These are phyloP conservation scores for Parmelia sp. DNA, from an alignment of 495 filamentous ascomycete genomes.

Conservation along the genomic window DNA sequence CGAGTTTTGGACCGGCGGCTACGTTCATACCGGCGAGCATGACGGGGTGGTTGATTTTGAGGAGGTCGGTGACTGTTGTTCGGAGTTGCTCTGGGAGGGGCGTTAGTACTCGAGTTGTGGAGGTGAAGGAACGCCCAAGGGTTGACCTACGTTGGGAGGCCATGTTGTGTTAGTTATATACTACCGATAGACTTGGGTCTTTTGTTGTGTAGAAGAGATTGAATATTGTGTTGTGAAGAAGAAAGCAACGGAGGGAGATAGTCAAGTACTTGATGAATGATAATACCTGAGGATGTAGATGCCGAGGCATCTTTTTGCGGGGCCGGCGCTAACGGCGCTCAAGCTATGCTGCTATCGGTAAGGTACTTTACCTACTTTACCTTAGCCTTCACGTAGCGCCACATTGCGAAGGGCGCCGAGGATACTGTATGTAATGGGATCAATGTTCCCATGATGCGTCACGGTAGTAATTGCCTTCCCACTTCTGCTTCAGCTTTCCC, in stretches of 20 bases:
- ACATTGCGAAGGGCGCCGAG: too few relatives aligned
- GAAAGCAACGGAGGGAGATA: neutral
- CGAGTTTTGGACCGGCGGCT: slow-evolving; percentile 92
- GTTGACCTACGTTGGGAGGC: slow-evolving; percentile 68
- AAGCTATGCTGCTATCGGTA: too few relatives aligned
- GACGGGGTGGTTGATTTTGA: slow-evolving; percentile 95
- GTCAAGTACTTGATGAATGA: neutral
- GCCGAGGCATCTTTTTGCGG: slow-evolving; percentile 6
- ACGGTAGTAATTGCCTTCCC: neutral
- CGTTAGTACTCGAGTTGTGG: slow-evolving; percentile 6
- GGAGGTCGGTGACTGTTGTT: slow-evolving; percentile 85
- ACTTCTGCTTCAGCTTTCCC: neutral
- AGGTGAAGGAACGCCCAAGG: neutral
- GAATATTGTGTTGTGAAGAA: too few relatives aligned
- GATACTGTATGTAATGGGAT: too few relatives aligned
- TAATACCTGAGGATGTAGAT: neutral
- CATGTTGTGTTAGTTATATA: slow-evolving; percentile 39
- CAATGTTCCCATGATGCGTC: neutral
- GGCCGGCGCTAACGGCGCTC: neutral
- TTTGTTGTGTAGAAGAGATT: neutral
- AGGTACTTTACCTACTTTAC: neutral
- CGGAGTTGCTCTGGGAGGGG: slow-evolving; percentile 65
- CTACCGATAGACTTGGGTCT: neutral
- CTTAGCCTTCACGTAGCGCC: too few relatives aligned
- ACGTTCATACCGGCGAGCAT: slow-evolving; percentile 99